These are phyloP conservation scores for Aaosphaeria arxii DNA, from an alignment of 2,329 filamentous ascomycete genomes.

Conservation along the genomic window DNA sequence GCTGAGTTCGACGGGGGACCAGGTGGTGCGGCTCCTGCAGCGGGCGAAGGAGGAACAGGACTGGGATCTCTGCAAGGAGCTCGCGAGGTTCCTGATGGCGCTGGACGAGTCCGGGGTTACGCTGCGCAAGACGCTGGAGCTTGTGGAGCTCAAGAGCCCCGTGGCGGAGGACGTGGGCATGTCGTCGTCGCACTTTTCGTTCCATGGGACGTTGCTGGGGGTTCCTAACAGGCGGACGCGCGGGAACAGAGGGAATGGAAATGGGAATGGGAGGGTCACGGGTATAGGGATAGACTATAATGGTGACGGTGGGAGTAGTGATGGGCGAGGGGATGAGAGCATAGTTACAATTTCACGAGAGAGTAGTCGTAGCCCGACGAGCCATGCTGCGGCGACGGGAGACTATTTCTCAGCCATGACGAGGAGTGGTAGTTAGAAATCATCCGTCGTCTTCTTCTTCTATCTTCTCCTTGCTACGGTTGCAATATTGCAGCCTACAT, in stretches of 20 bases:
- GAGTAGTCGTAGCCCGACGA: slow-evolving; percentile 9
- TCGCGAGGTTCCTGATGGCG: slow-evolving; percentile 91
- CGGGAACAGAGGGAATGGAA: slow-evolving; percentile 8
- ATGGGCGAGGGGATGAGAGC: slow-evolving; percentile 5
- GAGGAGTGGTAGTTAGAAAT: too few species aligned
- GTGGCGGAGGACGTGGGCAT: slow-evolving; percentile 15
- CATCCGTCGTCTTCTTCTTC: too few species aligned
- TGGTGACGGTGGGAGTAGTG: slow-evolving; percentile 5
- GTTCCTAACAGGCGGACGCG: slow-evolving; percentile 13
- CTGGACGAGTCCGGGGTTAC: slow-evolving; percentile 84
- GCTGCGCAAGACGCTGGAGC: slow-evolving; percentile 67
- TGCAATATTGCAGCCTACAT: too few species aligned
- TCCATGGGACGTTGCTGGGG: slow-evolving; percentile 25
- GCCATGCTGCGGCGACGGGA: not conserved
- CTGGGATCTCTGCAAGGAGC: slow-evolving; percentile 93
- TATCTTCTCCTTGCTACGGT: too few species aligned
- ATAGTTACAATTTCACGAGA: slow-evolving; percentile 3
- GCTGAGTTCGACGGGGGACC: slow-evolving; percentile 62
- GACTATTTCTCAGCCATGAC: slow-evolving; percentile 7
- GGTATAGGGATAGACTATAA: not conserved
- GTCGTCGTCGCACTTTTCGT: slow-evolving; percentile 27
- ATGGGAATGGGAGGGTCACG: not conserved
- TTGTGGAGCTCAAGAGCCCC: slow-evolving; percentile 35
- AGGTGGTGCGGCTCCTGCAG: slow-evolving; percentile 76
- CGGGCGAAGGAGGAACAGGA: slow-evolving; percentile 81